phyloP scores from a whole-genome alignment of 2,329 filamentous ascomycete genomes.

The Emergomyces orientalis region DNA sequence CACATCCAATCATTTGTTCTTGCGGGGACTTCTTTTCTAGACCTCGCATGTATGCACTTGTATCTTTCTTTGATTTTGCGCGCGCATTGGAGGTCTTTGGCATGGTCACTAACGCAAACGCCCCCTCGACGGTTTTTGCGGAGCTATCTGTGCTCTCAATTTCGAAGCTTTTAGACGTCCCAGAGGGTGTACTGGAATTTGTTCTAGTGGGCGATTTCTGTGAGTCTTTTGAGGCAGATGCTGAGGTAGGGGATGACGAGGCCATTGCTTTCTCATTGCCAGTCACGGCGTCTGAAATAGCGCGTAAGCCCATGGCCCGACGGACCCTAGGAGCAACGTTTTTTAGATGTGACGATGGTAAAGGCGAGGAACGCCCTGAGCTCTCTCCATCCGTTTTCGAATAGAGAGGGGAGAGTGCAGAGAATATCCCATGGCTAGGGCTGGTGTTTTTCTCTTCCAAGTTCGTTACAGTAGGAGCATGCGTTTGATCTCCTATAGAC shows the following conservation, averaged over 20 bases:
- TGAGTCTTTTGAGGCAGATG: conserved; percentile 43
- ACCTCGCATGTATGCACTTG: conserved; percentile 84
- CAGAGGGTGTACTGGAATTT: conserved; percentile 60
- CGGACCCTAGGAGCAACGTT: conserved; percentile 52
- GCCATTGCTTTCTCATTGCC: conserved; percentile 44
- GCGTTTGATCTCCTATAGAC: conserved; percentile 32
- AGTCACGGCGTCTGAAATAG: conserved; percentile 66
- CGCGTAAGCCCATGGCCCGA: conserved; percentile 61
- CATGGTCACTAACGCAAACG: conserved; percentile 40
- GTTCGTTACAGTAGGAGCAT: conserved; percentile 49
- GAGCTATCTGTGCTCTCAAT: conserved; percentile 62
- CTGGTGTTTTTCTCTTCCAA: conserved; percentile 42
- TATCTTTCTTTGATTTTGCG: conserved; percentile 78
- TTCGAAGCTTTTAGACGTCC: conserved; percentile 62
- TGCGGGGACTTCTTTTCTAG: conserved; percentile 69
- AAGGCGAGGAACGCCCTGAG: conserved; percentile 41
- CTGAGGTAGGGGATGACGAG: conserved; percentile 32
- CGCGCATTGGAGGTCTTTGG: conserved; percentile 43
- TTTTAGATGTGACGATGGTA: conserved; percentile 41
- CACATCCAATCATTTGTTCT: conserved; percentile 75
- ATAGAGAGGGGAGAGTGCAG: conserved; percentile 41
- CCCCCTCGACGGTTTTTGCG: conserved; percentile 40
- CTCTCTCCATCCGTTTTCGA: conserved; percentile 42
- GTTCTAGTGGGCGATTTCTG: conserved; percentile 61
- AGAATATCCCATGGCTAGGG: conserved; percentile 30